phyloP scores from a whole-genome alignment of 2,329 filamentous ascomycete species.

The Xylariaceae sp. region DNA sequence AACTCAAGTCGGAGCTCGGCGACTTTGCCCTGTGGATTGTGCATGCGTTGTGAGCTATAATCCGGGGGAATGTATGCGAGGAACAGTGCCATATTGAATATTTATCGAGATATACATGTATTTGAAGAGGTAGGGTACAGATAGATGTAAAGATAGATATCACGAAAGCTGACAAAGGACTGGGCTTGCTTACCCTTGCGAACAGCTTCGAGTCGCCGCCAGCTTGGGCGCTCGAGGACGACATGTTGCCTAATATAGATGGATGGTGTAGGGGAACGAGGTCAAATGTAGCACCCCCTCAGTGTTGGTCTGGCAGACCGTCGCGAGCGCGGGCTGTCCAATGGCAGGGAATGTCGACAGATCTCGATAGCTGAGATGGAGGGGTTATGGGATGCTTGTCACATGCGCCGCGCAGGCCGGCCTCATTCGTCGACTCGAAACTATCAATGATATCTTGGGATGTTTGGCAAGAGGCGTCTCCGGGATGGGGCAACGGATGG shows the following conservation, averaged over 20 bases:
- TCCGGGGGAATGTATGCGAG: constrained; percentile 48
- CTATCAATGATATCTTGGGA: too few species aligned
- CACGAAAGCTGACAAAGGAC: background rate
- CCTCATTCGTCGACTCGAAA: constrained; percentile 14
- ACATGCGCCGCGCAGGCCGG: constrained; percentile 23
- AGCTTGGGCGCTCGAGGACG: constrained; percentile 56
- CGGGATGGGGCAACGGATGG: too few species aligned
- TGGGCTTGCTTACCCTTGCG: constrained; percentile 69
- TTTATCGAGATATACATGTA: background rate
- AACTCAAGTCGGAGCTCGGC: constrained; percentile 94
- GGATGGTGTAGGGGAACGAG: constrained; percentile 16
- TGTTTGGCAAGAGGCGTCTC: too few species aligned
- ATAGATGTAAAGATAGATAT: background rate
- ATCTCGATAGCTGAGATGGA: constrained; percentile 22
- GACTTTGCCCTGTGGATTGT: constrained; percentile 89
- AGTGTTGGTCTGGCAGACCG: constrained; percentile 10
- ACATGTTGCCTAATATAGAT: constrained; percentile 42
- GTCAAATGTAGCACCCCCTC: constrained; percentile 2
- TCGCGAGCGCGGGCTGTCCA: constrained; percentile 25
- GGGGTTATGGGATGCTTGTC: constrained; percentile 17
- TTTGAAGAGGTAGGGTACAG: background rate
- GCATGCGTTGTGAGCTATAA: constrained; percentile 50
- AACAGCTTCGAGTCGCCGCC: constrained; percentile 99
- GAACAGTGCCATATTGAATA: constrained; percentile 43
- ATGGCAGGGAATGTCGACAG: constrained; percentile 20